A percentile compares a stretch with the other conserved stretches of the same genome.
Evolutionary conservation across 2,329 filamentous ascomycete genomes (phyloP).

Genomic region (Botrytis hyacinthi): DNA sequence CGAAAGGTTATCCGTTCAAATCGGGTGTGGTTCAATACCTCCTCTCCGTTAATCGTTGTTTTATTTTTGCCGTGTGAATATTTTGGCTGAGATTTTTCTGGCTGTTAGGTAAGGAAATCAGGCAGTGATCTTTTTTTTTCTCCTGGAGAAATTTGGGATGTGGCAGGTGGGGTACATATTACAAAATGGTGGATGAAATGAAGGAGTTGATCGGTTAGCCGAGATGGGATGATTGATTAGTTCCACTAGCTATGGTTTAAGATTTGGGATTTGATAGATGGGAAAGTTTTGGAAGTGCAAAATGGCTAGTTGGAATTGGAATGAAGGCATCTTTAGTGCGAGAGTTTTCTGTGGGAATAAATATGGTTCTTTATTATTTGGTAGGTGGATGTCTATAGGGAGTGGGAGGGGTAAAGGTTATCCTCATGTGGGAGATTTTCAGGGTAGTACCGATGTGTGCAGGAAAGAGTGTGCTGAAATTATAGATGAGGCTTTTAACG

Average conservation of each 20-base stretch:
- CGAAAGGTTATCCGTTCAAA: conserved; percentile 39
- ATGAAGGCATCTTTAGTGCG: too few relatives aligned
- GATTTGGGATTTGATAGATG: not conserved
- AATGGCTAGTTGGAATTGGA: not conserved
- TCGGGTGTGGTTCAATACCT: conserved; percentile 33
- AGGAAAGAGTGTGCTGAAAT: too few relatives aligned
- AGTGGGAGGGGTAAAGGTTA: too few relatives aligned
- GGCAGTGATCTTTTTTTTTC: not conserved
- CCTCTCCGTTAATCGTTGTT: not conserved
- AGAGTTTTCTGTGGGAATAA: too few relatives aligned
- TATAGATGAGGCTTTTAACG: too few relatives aligned
- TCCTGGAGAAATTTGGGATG: not conserved
- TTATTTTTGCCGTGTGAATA: too few relatives aligned
- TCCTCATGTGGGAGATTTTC: too few relatives aligned
- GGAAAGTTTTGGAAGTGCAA: too few relatives aligned
- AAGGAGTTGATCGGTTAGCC: not conserved
- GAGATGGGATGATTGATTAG: not conserved
- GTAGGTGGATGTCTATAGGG: too few relatives aligned
- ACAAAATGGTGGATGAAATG: not conserved
- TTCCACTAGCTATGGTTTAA: not conserved
- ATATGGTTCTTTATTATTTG: too few relatives aligned
- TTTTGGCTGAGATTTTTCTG: too few relatives aligned
- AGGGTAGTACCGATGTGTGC: too few relatives aligned
- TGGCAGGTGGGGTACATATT: not conserved
- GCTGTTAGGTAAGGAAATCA: not conserved